phyloP scores from a whole-genome alignment of 306 rosid species.

The Prunus salicina region DNA sequence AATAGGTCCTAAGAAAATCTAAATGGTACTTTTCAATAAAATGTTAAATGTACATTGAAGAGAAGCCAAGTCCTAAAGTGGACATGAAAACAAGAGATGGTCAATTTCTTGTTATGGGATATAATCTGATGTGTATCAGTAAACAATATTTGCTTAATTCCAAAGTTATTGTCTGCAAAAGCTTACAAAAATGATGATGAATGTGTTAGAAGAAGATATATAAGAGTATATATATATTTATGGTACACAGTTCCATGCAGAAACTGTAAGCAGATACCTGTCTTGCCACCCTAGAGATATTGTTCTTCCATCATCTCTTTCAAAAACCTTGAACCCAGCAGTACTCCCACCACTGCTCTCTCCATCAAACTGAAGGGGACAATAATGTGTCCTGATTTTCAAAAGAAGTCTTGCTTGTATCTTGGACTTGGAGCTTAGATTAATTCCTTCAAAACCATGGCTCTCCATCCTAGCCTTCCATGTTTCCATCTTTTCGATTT shows the following conservation, averaged over 20 bases:
- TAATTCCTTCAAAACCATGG: conserved; percentile 48
- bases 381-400: conserved; percentile 70
- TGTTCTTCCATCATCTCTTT: conserved; percentile 70
- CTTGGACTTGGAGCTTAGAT: conserved; percentile 55
- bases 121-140: neutral
- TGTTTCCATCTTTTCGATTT: conserved; percentile 51
- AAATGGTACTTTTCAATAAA: too few relatives aligned
- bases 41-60: too few relatives aligned
- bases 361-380: conserved; percentile 52
- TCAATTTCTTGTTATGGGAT: neutral
- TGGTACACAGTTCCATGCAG: conserved; percentile 61
- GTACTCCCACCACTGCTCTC: conserved; percentile 44
- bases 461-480: conserved; percentile 72
- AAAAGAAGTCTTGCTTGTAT: conserved; percentile 72
- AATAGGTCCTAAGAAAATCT: too few relatives aligned
- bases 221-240: neutral
- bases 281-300: conserved; percentile 80
- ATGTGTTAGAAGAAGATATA: neutral
- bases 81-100: too few relatives aligned
- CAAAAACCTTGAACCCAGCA: conserved; percentile 68
- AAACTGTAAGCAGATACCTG: conserved; percentile 64
- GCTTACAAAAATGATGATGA: neutral
- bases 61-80: too few relatives aligned
- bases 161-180: neutral
- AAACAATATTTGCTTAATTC: neutral